Evolutionary conservation across 1,284 basidiomycete genomes (phyloP), one percentile per base, ranked within the genome.

Genomic region (Trametes hirsuta): DNA sequence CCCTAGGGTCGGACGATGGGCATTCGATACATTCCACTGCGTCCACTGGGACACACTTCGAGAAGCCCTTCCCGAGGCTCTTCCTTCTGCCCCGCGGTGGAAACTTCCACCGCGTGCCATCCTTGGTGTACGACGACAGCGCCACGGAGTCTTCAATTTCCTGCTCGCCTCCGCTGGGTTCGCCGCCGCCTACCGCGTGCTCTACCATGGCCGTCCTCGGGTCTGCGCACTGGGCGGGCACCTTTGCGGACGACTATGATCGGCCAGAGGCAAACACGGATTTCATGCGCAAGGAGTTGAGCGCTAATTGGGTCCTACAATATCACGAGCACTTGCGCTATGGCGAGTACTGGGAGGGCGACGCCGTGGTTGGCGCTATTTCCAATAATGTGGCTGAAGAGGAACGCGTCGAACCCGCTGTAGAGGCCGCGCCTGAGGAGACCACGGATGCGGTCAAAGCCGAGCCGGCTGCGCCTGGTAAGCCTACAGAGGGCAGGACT

Each of bases 161-260:
- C n/a, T 40, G 25, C 35, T 47, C 56, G 2, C 47, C 54, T 15
- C 46, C 46, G 2, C 51, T 39, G 41, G 21, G 30, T 15, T 59
- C 63, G 3, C 59, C 63, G 1, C 63, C 54, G n/a, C 47, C 50
- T 3, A 64, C 63, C 5, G 54, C 47, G 18, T 54, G 40, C 21
- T 64, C 63, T 1, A 56, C 49, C 6, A 50, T 50, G 15, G 63
- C 63, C 40, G 57, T 57, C 8, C 34, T 61, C 15, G 63, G 63
- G 4, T 61, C 63, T 10, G 41, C 63, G 2, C 47, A 44, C 5
- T 46, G 24, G n/a, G 25, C 55, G 39, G 39, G 50, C 36, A 24
- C 47, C 30, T 64, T 64, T 36, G 56, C 34, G 37, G 62, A 61
- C 15, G 59, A 61, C 47, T 58, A 59, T 18, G 57, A 57, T 18